These are phyloP conservation scores for Vicia faba DNA, from an alignment of 306 rosid species.

Conservation along the genomic window DNA sequence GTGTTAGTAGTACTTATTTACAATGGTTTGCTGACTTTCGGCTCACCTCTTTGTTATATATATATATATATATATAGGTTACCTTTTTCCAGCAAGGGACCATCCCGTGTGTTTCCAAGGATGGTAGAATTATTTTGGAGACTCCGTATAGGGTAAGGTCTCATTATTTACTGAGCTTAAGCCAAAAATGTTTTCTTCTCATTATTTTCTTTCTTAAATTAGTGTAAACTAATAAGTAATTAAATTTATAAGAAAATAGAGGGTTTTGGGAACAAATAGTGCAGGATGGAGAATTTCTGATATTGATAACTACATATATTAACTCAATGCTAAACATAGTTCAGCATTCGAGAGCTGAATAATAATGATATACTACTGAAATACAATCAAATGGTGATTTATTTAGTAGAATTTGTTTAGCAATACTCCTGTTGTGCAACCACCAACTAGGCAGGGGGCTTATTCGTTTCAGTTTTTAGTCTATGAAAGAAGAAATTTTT, in stretches of 20 bases:
- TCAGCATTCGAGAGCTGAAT: neutral
- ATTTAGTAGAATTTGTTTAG: neutral
- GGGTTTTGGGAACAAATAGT: neutral
- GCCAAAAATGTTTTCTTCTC: conserved; percentile 14
- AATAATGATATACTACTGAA: neutral
- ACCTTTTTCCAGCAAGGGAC: conserved; percentile 98
- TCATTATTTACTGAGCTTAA: conserved; percentile 31
- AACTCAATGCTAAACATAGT: neutral
- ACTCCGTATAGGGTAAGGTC: conserved; percentile 71
- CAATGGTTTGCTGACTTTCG: conserved; percentile 41
- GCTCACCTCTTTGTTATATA: conserved; percentile 43
- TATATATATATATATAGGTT: no score
- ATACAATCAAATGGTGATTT: conserved; percentile 13
- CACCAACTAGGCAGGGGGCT: neutral
- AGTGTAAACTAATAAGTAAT: neutral
- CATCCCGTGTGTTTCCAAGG: conserved; percentile 92
- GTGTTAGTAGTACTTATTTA: conserved; percentile 8
- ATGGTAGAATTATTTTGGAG: conserved; percentile 94
- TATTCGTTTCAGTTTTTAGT: neutral
- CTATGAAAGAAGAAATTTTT: neutral
- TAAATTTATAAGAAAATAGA: conserved; percentile 1
- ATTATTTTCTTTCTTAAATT: conserved; percentile 30
- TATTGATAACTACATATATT: neutral
- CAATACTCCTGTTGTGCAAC: neutral
- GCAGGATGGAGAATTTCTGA: neutral